Base-by-base conservation (phyloP, 768 basidiomycete genomes). In the Pleurotus ostreatus region DNA sequence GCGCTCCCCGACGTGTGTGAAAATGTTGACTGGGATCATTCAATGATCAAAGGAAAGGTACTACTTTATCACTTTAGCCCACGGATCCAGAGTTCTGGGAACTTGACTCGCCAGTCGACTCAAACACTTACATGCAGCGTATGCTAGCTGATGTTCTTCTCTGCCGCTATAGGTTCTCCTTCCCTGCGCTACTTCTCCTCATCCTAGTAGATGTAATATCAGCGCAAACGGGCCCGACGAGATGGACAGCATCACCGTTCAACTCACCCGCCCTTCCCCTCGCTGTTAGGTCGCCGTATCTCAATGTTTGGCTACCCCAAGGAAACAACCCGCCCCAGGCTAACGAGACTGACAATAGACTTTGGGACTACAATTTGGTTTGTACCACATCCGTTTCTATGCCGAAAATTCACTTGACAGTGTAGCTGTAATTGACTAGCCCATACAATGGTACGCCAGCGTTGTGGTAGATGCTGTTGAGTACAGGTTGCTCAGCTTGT, bases 381-480 rank as follows among this genome's bases (percentile, higher is more conserved):
- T 40, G 51, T 25, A 34, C 30, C 20, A 15, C n/a, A 18, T 22
- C 22, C 3, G 8, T 23, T 22, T 20, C 39, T 13, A 2, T 9
- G 30, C 8, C 30, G 30, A 34, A 34, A 2, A 11, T 34, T 34
- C 11, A 34, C 30, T 34, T 34, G 23, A 34, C 30, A 34, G 1
- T 34, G 30, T 34, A 9, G 30, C 30, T 34, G 30, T 2, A 34
- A 34, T 8, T 8, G 2, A 34, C 6, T 13, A 53, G 51, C n/a
- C 51, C 11, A 12, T 53, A n/a, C 51, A 53, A 53, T 53, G 51
- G 51, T 53, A 53, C 15, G 25, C 51, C 4, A 53, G 51, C 39
- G 51, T 41, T 20, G 51, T 30, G 18, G 51, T 53, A 20, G 51
- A 53, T 25, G 22, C 13, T 15, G 39, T 5, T 5, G 51, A 53